phyloP scores from a whole-genome alignment of 306 rosid species.

The Quercus wislizeni region DNA sequence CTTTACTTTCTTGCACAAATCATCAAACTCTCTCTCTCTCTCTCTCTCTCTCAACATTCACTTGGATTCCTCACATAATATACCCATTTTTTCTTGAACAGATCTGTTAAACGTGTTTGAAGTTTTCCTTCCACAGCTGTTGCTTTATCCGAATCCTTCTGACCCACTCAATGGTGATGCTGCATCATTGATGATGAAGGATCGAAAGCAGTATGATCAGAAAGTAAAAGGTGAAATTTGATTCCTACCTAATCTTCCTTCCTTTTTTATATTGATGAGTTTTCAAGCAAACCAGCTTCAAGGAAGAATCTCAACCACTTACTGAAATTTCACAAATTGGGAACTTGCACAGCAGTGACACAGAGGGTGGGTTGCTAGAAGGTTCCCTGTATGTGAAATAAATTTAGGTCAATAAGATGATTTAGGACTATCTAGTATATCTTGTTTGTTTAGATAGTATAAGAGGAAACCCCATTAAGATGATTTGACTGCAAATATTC shows the following conservation, averaged over 20 bases:
- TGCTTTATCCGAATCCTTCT: slow-evolving; percentile 95
- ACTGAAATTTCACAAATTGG: background rate
- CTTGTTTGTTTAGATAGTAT: background rate
- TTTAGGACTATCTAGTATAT: background rate
- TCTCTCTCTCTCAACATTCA: background rate
- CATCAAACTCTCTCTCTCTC: background rate
- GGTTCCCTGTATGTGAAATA: background rate
- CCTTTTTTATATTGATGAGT: background rate
- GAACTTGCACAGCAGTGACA: background rate
- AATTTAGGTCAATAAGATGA: background rate
- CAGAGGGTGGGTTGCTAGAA: background rate
- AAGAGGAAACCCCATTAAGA: background rate
- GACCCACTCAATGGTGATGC: slow-evolving; percentile 98
- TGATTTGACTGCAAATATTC: background rate
- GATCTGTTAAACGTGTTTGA: slow-evolving; percentile 94
- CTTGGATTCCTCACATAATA: slow-evolving; percentile 6
- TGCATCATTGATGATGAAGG: slow-evolving; percentile 94
- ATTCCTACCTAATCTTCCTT: background rate
- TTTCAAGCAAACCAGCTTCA: background rate
- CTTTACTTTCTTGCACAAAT: background rate
- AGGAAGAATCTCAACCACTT: background rate
- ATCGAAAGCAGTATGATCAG: slow-evolving; percentile 70
- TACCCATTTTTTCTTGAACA: slow-evolving; percentile 39
- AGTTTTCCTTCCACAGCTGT: slow-evolving; percentile 96
- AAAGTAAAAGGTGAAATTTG: slow-evolving; percentile 78